Base-by-base conservation (phyloP, 192 early-diverging fungal genomes). In the Jimgerdemannia lactiflua region DNA sequence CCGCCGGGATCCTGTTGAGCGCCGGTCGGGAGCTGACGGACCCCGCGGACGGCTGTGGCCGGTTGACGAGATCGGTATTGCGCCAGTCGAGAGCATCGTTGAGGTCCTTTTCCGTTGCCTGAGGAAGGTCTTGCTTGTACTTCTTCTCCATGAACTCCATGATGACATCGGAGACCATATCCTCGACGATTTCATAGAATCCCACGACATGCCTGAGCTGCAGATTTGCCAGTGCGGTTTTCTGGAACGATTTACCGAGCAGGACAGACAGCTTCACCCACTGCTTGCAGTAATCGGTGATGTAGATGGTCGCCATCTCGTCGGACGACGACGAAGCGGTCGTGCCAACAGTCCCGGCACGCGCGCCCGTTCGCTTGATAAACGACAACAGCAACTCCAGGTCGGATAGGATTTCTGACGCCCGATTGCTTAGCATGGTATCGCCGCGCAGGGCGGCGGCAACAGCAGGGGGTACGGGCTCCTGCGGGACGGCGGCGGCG, bases 161-260 rank as follows among this genome's bases (percentile, higher is more conserved):
- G 20, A 64, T 14, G 3, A 65, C n/a, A 74, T 73, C 42, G 3
- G 75, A 65, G 3, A 74, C 59, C 59, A 68, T 42, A 17, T 74
- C 75, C 72, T 77, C 75, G 3, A 77, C 43, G 3, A 77, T 41
- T 39, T 77, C 75, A 73, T 77, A 77, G 4, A 77, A n/a, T 3
- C 42, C 54, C 10, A 77, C 54, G 3, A 71, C 11, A 67, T 77
- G 71, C 40, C 72, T 77, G 20, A 77, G 54, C 68, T 67, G 3
- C 67, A 77, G 39, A 43, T n/a, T 67, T 3, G 42, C 17, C 3
- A 43, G n/a, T 39, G 72, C 20, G 14, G 72, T 41, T 40, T 64
- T 63, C 7, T 73, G 49, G 11, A 74, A 67, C 64, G 20, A 43
- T 43, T 14, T 59, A 39, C 59, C 65, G 39, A 43, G 40, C 20